A percentile compares a stretch with the other conserved stretches of the same genome.
Evolutionary conservation across 2,329 filamentous ascomycete genomes (phyloP).

Genomic region (Lachnellula arida): DNA sequence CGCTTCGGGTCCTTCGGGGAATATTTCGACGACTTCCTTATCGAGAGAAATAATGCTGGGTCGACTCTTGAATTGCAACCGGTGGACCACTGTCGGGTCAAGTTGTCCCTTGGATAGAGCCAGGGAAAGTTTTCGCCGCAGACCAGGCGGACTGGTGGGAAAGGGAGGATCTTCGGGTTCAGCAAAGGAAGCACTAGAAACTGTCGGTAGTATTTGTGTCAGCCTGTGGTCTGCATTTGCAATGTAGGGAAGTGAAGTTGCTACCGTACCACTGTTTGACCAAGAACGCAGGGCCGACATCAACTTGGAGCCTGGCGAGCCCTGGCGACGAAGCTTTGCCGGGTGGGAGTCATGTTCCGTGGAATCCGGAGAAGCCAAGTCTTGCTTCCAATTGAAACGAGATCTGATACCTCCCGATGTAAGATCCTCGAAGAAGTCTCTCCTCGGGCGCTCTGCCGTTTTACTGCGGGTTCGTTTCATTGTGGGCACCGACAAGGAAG

Average conservation of each 20-base stretch:
- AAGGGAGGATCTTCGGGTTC: slow-evolving; percentile 4
- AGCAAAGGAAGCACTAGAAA: slow-evolving; percentile 14
- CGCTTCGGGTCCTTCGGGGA: slow-evolving; percentile 8
- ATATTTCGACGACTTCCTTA: slow-evolving; percentile 22
- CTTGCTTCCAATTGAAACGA: not conserved
- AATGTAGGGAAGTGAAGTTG: not conserved
- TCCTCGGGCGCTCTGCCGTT: slow-evolving; percentile 2
- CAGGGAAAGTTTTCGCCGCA: slow-evolving; percentile 35
- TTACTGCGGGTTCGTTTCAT: slow-evolving; percentile 24
- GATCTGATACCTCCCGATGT: not conserved
- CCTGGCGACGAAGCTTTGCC: slow-evolving; percentile 38
- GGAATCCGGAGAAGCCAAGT: slow-evolving; percentile 21
- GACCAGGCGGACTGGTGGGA: slow-evolving; percentile 13
- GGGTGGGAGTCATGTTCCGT: slow-evolving; percentile 22
- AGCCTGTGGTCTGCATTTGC: not conserved
- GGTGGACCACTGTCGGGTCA: slow-evolving; percentile 41
- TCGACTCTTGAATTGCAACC: slow-evolving; percentile 36
- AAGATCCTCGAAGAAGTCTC: not conserved
- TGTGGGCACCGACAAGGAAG: not conserved
- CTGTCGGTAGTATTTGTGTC: slow-evolving; percentile 7
- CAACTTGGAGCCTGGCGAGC: slow-evolving; percentile 34
- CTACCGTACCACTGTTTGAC: slow-evolving; percentile 34
- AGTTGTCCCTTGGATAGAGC: slow-evolving; percentile 36
- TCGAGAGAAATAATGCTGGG: slow-evolving; percentile 35
- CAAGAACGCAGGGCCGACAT: slow-evolving; percentile 39